Conservation (phyloP, 179 eudicot species). For the Silene noctiflora region DNA sequence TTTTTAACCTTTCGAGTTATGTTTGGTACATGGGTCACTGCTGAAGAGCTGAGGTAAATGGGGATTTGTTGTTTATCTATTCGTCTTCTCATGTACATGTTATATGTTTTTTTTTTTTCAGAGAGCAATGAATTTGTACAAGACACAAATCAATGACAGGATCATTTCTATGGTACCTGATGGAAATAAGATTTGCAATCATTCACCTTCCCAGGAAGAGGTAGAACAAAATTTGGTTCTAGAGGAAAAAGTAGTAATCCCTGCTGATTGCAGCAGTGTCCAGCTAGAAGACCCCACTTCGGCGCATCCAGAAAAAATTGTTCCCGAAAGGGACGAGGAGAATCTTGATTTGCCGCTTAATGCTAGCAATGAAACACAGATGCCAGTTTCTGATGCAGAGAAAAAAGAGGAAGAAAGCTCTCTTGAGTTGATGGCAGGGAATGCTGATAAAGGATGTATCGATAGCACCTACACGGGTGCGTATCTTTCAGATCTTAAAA, state of each 20-base stretch:
- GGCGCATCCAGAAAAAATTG: slow-evolving; percentile 8
- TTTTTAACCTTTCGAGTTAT: no score
- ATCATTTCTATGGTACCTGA: slow-evolving; percentile 14
- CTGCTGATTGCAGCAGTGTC: slow-evolving; percentile 5
- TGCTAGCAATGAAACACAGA: slow-evolving; percentile 13
- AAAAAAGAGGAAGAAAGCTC: slow-evolving; percentile 23
- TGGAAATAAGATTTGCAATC: slow-evolving; percentile 17
- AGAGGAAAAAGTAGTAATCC: slow-evolving; percentile 12
- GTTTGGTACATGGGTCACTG: no score
- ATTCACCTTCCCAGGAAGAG: slow-evolving; percentile 20
- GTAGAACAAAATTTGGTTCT: slow-evolving; percentile 9
- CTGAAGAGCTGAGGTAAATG: no score
- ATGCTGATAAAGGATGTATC: slow-evolving; percentile 19
- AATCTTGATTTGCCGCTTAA: not conserved
- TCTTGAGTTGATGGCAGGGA: slow-evolving; percentile 14
- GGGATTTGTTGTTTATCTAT: not conserved
- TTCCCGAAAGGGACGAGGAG: slow-evolving; percentile 17
- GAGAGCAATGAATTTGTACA: slow-evolving; percentile 79
- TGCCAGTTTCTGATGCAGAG: not conserved
- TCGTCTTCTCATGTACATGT: not conserved
- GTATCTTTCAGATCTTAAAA: slow-evolving; percentile 2
- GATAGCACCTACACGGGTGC: slow-evolving; percentile 12
- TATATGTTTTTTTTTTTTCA: slow-evolving; percentile 33
- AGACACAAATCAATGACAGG: slow-evolving; percentile 42
- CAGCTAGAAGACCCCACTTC: slow-evolving; percentile 23